Conservation (phyloP, 78 protist genomes). For the Chrysochromulina tobinii region DNA sequence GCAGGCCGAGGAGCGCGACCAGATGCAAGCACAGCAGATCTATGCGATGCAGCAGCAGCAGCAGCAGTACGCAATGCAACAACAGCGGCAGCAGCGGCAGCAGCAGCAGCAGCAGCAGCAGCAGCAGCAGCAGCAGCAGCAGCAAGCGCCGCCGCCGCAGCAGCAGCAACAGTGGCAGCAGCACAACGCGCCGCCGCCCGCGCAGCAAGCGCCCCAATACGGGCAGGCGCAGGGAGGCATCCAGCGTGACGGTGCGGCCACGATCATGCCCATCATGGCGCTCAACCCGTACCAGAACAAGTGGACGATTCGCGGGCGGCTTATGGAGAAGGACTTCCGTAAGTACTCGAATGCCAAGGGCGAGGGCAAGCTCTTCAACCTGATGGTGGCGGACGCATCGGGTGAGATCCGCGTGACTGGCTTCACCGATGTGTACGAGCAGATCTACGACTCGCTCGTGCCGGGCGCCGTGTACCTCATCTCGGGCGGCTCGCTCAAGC, state of each 20-base stretch:
- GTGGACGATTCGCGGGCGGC: background rate
- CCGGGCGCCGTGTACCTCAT: background rate
- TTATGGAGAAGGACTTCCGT: background rate
- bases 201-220: background rate
- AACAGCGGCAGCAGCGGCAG: no score
- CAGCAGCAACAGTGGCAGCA: no score
- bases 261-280: background rate
- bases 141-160: background rate
- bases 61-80: no score
- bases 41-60: no score
- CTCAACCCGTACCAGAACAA: background rate
- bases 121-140: no score
- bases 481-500: background rate
- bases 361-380: constrained; percentile 13
- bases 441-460: background rate
- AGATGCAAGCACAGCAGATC: no score
- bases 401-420: background rate
- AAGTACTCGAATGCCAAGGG: background rate
- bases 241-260: background rate
- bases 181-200: no score
- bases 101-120: no score
- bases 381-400: background rate
- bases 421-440: background rate
- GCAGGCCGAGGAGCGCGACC: no score
- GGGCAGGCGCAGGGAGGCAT: background rate